These are phyloP conservation scores for Xylariaceae sp. DNA, from an alignment of 2,329 filamentous ascomycete species.

Conservation along the genomic window DNA sequence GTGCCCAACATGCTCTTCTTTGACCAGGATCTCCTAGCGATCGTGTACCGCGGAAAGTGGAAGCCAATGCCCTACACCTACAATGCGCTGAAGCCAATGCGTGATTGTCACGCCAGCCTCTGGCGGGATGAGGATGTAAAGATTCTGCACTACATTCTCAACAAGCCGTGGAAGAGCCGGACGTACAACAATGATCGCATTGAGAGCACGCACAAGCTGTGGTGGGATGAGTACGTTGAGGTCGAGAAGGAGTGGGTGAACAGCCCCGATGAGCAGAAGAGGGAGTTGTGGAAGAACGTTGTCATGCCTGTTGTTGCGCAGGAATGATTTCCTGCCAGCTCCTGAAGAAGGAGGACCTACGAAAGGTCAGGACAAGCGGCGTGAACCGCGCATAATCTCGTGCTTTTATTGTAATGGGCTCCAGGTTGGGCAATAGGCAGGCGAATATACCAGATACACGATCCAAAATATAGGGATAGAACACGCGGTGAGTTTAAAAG, in stretches of 20 bases:
- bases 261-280: constrained; percentile 25
- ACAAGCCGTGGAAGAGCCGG: constrained; percentile 31
- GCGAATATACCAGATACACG: too few species aligned
- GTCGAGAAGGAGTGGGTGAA: constrained; percentile 30
- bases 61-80: constrained; percentile 30
- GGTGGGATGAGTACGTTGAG: constrained; percentile 31
- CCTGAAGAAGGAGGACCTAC: too few species aligned
- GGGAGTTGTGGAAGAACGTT: constrained; percentile 29
- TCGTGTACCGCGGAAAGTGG: constrained; percentile 29
- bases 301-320: constrained; percentile 33
- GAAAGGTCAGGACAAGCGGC: neutral
- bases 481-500: too few species aligned
- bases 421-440: neutral
- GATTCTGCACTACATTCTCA: constrained; percentile 31
- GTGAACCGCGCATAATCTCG: neutral
- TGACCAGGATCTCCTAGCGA: constrained; percentile 31
- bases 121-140: constrained; percentile 29
- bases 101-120: constrained; percentile 25
- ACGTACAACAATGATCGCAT: constrained; percentile 24
- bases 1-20: constrained; percentile 31
- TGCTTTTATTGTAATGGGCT: neutral
- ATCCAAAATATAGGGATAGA: too few species aligned
- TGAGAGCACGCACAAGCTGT: constrained; percentile 31
- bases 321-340: constrained; percentile 19
- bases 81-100: constrained; percentile 32